A percentile compares a stretch with the other conserved stretches of the same genome.
Evolutionary conservation across 257 asterid genomes (phyloP).

Genomic region (Solanum tarapatanum): DNA sequence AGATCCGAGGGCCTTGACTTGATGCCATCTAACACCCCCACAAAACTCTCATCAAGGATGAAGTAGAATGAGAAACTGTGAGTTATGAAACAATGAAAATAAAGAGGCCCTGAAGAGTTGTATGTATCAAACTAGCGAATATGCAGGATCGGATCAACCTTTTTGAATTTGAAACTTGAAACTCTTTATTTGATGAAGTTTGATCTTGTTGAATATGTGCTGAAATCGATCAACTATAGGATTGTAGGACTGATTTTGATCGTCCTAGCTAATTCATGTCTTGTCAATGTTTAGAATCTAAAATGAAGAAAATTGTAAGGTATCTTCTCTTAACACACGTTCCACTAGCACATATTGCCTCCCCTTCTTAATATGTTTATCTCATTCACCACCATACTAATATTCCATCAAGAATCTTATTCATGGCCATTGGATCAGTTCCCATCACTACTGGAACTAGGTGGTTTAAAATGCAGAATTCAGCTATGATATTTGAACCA

Average conservation of each 20-base stretch:
- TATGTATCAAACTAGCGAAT: no score
- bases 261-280: not conserved
- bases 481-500: no score
- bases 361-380: not conserved
- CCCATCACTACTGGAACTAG: not conserved
- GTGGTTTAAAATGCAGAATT: not conserved
- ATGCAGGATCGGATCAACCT: not conserved
- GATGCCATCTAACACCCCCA: not conserved
- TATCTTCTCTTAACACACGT: not conserved
- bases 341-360: not conserved
- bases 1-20: not conserved
- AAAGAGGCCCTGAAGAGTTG: not conserved
- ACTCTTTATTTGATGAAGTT: not conserved
- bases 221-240: not conserved
- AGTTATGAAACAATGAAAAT: not conserved
- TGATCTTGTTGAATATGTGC: not conserved
- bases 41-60: not conserved
- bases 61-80: not conserved
- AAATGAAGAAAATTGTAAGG: not conserved
- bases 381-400: not conserved
- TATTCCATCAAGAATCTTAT: not conserved
- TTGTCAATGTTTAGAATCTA: not conserved
- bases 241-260: not conserved
- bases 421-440: not conserved
- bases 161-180: no score